Base-by-base conservation (phyloP, 108 stramenopile genomes). In the Cyclotella distinguenda region DNA sequence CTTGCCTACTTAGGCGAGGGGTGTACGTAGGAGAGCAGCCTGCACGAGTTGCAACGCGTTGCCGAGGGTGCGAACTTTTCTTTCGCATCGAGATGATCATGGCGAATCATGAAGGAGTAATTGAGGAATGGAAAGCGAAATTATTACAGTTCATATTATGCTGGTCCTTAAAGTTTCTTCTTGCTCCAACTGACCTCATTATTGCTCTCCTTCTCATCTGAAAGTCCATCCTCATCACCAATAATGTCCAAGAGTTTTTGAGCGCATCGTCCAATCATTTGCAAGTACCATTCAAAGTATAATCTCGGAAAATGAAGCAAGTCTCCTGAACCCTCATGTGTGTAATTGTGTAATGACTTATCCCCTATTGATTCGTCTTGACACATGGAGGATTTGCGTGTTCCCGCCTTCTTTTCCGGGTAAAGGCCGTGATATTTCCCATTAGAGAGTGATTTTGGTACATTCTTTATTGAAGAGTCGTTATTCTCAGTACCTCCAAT, bases 251-350 rank as follows among this genome's bases (percentile, higher is more conserved):
- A 43, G 16, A 73, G 16, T 42, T 72, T 78, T 21, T 67, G 66
- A 22, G 72, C 71, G 6, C 77, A 49, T 25, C 72, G 71, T 39
- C 66, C 71, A 23, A 78, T 62, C 77, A 72, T 67, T 21, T 15
- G 72, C 38, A 72, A 1, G 31, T 78, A 78, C 77, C 77, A 78
- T 40, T 67, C 54, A 21, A 78, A 60, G 59, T 45, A 72, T 10
- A 40, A 11, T 4, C 21, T 28, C 4, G 15, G 1, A 8, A 2
- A 2, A 28, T 52, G 51, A n/a, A n/a, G n/a, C 12, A 13, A 31
- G 30, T 1, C 13, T 32, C 15, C 51, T 12, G 12, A 6, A 3
- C 12, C 26, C 22, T 57, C 49, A 15, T 31, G 43, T 1, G 26
- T 23, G 30, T 30, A 23, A 16, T 68, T 49, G 15, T 59, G 1